These are phyloP conservation scores for Naganishia kalamii DNA, from an alignment of 768 basidiomycete species.

Conservation along the genomic window DNA sequence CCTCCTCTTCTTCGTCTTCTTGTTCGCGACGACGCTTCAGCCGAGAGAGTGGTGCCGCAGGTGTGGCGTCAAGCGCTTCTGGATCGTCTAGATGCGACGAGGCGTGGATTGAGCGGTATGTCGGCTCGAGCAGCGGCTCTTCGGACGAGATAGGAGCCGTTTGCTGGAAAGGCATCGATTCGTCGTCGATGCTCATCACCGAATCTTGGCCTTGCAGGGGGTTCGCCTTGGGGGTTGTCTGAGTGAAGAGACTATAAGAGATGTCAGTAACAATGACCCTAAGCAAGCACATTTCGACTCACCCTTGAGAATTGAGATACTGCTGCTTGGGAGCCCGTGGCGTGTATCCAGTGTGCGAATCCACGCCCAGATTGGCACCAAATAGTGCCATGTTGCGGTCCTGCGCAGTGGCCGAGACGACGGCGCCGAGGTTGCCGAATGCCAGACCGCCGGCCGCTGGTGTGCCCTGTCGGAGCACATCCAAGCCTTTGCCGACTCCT, in stretches of 20 bases:
- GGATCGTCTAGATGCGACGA: not conserved
- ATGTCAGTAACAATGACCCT: not conserved
- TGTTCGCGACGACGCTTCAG: slow-evolving; percentile 1
- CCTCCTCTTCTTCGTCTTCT: not conserved
- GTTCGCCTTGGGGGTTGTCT: slow-evolving; percentile 9
- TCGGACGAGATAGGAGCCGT: not conserved
- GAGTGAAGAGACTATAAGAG: not conserved
- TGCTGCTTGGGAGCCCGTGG: slow-evolving; percentile 4
- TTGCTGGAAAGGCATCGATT: not conserved
- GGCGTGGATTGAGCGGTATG: not conserved
- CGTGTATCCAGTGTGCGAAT: slow-evolving; percentile 6
- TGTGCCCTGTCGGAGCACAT: slow-evolving; percentile 6
- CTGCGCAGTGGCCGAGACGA: slow-evolving; percentile 1
- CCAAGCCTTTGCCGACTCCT: not conserved
- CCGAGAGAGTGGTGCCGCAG: not conserved
- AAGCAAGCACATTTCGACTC: not conserved
- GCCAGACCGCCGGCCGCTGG: not conserved
- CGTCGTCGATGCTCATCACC: slow-evolving; percentile 1
- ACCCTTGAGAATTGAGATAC: slow-evolving; percentile 9
- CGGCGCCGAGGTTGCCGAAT: not conserved
- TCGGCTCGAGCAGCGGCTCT: slow-evolving; percentile 1
- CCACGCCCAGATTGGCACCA: not conserved
- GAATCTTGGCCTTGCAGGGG: slow-evolving; percentile 2
- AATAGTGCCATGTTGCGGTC: not conserved
- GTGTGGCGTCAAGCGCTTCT: not conserved